These are phyloP conservation scores for Brassica hybrid DNA, from an alignment of 441 rosid genomes.

Conservation along the genomic window DNA sequence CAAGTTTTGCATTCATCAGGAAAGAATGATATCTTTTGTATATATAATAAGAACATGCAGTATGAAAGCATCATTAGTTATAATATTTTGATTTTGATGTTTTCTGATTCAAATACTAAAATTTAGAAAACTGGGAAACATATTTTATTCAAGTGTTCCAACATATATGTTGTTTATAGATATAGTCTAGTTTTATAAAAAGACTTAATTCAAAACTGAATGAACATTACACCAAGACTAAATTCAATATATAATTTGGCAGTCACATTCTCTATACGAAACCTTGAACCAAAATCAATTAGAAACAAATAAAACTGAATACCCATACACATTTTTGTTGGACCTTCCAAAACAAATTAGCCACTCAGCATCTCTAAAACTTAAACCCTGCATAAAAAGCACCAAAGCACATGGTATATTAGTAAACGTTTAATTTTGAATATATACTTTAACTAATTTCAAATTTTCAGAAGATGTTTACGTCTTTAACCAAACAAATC, in stretches of 20 bases:
- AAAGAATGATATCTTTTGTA: background rate
- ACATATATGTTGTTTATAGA: background rate
- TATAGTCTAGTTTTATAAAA: background rate
- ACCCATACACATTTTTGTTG: background rate
- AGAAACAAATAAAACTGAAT: background rate
- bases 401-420: slow-evolving; percentile 10
- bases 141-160: background rate
- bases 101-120: background rate
- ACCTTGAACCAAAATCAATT: background rate
- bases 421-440: background rate
- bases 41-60: slow-evolving; percentile 1
- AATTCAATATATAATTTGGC: background rate
- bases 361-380: background rate
- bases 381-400: slow-evolving; percentile 27
- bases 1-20: background rate
- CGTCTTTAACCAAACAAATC: background rate
- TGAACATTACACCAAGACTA: background rate
- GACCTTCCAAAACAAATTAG: slow-evolving; percentile 11
- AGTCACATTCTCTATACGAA: slow-evolving; percentile 8
- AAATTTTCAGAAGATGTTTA: background rate
- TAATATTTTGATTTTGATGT: background rate
- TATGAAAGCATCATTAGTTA: background rate
- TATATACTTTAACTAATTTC: background rate
- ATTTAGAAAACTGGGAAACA: background rate
- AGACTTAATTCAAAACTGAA: background rate